Evolutionary conservation across 2,329 filamentous ascomycete genomes (phyloP).

Genomic region (Stachybotrys echinatus): DNA sequence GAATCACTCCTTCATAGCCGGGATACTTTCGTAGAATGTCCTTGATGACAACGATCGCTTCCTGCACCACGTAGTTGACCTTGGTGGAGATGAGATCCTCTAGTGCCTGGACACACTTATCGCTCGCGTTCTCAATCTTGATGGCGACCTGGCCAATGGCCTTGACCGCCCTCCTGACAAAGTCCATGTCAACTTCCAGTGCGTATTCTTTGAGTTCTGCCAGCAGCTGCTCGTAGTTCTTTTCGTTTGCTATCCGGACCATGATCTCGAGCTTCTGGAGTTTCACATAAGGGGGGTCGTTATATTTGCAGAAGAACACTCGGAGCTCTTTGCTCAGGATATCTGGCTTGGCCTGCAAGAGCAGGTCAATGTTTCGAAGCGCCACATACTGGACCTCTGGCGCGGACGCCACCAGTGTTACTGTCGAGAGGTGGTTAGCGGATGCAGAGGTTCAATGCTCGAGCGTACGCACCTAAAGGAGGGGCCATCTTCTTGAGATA

Average conservation of each 20-base stretch:
- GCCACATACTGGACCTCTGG: conserved; percentile 98
- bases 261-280: conserved; percentile 98
- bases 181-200: conserved; percentile 98
- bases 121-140: conserved; percentile 92
- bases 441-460: background rate
- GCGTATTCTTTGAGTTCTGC: conserved; percentile 97
- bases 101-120: conserved; percentile 91
- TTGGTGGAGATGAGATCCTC: conserved; percentile 94
- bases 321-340: conserved; percentile 96
- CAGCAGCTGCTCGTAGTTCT: conserved; percentile 90
- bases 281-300: conserved; percentile 96
- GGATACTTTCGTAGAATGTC: conserved; percentile 97
- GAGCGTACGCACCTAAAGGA: conserved; percentile 64
- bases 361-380: conserved; percentile 88
- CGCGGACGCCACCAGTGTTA: conserved; percentile 90
- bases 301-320: conserved; percentile 99
- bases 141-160: conserved; percentile 98
- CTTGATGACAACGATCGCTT: conserved; percentile 98
- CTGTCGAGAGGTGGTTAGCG: conserved; percentile 37
- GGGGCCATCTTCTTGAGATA: conserved; percentile 99
- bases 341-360: conserved; percentile 92
- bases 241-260: conserved; percentile 97
- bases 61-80: conserved; percentile 98
- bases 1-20: conserved; percentile 96
- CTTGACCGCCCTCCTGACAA: conserved; percentile 87